Evolutionary conservation across 2,329 filamentous ascomycete species (phyloP), one percentile per base, ranked within the genome.

Genomic region (Aspergillus sp.): DNA sequence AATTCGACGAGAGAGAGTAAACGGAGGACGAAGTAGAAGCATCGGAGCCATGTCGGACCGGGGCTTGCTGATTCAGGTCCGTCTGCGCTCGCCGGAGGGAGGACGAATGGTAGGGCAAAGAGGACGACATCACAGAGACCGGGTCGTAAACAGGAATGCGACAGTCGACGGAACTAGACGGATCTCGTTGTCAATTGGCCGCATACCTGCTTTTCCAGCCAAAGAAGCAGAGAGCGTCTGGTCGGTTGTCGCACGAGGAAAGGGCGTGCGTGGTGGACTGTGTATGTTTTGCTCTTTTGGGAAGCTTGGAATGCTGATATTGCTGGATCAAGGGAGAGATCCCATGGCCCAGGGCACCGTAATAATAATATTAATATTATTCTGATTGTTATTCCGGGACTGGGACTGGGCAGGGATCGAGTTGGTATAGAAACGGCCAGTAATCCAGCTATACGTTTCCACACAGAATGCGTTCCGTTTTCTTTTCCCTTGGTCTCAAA

Each of bases 1-100:
- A 69, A 53, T 70, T 72, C 3, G 75, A 74, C 38, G 67, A 71
- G 44, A 67, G 59, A 2, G 77, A 78, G 55, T 73, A 76, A 41
- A 68, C 61, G 1, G 77, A 79, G 5, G 77, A 80, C 53, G 64
- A 72, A 27, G 74, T 78, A 7, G 78, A 80, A 34, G 75, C 73
- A 29, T 66, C 77, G 5, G 78, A 81, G 19, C 71, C 71, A 62
- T 80, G 75, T 54, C 77, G 75, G 46, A 71, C 58, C 12, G 72
- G 69, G 43, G 61, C 57, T 55, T 73, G 67, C 30, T 67, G 47
- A n/a, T 65, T 51, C 43, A 68, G 48, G 48, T 71, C 67, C 50
- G 65, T 66, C 52, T 70, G 66, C 48, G 61, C 57, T 52, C 62
- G 66, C 53, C 60, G 67, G 49, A 65, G 59, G 29, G 62, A 57